Evolutionary conservation across 1,139 yeast species (phyloP).

Genomic region (Magnusiomyces fungicola): DNA sequence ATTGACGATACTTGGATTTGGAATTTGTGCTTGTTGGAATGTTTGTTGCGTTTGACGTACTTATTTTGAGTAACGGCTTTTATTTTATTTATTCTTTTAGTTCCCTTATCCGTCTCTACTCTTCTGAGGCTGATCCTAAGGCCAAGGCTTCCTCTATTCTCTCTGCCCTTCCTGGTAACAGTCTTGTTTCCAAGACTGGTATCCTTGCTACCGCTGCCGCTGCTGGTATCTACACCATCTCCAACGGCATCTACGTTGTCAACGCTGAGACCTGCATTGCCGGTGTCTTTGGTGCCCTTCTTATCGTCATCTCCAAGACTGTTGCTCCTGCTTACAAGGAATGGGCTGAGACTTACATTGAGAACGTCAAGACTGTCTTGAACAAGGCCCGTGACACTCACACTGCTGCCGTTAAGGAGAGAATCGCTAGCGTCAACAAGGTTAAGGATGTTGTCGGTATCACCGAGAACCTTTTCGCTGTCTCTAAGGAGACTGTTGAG

Average conservation of each 20-base stretch:
- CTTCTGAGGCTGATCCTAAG: conserved; percentile 62
- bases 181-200: conserved; percentile 84
- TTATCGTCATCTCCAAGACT: conserved; percentile 71
- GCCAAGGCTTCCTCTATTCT: conserved; percentile 84
- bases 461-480: conserved; percentile 84
- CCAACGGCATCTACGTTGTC: conserved; percentile 85
- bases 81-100: conserved; percentile 10
- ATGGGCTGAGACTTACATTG: conserved; percentile 89
- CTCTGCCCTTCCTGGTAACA: conserved; percentile 91
- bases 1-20: too few species aligned
- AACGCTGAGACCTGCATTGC: conserved; percentile 91
- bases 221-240: conserved; percentile 87
- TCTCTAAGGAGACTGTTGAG: conserved; percentile 93
- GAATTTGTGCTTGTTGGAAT: too few species aligned
- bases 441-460: conserved; percentile 87
- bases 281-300: conserved; percentile 69
- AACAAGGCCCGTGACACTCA: conserved; percentile 87
- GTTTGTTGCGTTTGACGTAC: too few species aligned
- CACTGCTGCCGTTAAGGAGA: conserved; percentile 83
- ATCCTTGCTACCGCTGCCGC: conserved; percentile 92
- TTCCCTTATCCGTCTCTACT: conserved; percentile 28
- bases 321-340: conserved; percentile 92
- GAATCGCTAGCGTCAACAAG: conserved; percentile 82
- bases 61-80: neutral
- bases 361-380: conserved; percentile 71